Conservation (phyloP, 768 basidiomycete species). For the Lyophyllum shimeji region DNA sequence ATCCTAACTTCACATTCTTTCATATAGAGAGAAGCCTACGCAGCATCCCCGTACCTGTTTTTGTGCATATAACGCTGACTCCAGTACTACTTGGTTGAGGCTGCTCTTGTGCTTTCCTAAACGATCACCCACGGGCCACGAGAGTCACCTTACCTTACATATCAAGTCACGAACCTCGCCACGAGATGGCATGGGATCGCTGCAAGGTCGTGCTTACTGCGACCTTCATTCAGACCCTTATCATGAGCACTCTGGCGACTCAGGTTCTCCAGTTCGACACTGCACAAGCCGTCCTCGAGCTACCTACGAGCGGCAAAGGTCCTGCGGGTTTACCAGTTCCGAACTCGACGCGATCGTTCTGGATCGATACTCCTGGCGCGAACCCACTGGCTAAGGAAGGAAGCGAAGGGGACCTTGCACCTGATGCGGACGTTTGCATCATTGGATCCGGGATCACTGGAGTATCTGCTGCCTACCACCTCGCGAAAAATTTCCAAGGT, state of each 20-base stretch:
- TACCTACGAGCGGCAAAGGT: not conserved
- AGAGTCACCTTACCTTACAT: too few species aligned
- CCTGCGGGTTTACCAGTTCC: slow-evolving; percentile 44
- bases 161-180: too few species aligned
- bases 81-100: too few species aligned
- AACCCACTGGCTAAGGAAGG: slow-evolving; percentile 71
- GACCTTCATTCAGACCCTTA: not conserved
- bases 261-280: slow-evolving; percentile 2
- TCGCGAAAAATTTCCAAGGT: slow-evolving; percentile 38
- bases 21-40: too few species aligned
- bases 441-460: slow-evolving; percentile 84
- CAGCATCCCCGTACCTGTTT: too few species aligned
- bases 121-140: too few species aligned
- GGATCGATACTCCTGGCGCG: slow-evolving; percentile 58
- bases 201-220: not conserved
- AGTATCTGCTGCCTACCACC: slow-evolving; percentile 71
- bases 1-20: too few species aligned
- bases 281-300: slow-evolving; percentile 9
- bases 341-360: slow-evolving; percentile 73
- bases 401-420: slow-evolving; percentile 57
- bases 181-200: not conserved
- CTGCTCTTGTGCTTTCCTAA: too few species aligned
- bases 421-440: slow-evolving; percentile 70
- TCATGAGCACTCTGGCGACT: slow-evolving; percentile 6
- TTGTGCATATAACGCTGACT: too few species aligned